These are phyloP conservation scores for Linderina pennispora DNA, from an alignment of 192 early-diverging fungal species.

Conservation along the genomic window DNA sequence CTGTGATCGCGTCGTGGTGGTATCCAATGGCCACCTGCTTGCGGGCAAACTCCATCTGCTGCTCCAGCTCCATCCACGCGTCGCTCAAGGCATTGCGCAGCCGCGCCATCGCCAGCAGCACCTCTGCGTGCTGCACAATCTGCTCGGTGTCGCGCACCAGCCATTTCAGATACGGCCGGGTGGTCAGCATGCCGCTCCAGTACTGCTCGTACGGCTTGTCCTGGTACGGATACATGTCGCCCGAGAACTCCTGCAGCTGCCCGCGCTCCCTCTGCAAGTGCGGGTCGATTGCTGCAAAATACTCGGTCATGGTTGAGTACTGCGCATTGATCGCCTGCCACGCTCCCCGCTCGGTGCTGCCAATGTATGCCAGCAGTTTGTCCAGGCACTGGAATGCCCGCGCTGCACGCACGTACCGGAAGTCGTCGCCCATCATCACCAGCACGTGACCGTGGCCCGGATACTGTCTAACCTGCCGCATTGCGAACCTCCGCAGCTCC, in stretches of 20 bases:
- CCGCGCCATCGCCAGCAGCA: slow-evolving; percentile 18
- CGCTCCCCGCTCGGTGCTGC: slow-evolving; percentile 1
- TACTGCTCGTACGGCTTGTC: slow-evolving; percentile 45
- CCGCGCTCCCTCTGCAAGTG: neutral
- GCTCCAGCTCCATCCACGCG: slow-evolving; percentile 12
- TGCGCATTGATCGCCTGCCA: slow-evolving; percentile 3
- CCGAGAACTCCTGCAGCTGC: slow-evolving; percentile 5
- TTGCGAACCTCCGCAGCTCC: slow-evolving; percentile 16
- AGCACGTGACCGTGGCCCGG: slow-evolving; percentile 37
- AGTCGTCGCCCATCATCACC: slow-evolving; percentile 46
- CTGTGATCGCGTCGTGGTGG: slow-evolving; percentile 44
- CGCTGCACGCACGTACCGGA: slow-evolving; percentile 17
- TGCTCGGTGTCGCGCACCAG: slow-evolving; percentile 34
- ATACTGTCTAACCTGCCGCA: slow-evolving; percentile 23
- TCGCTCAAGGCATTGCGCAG: neutral
- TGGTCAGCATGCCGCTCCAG: slow-evolving; percentile 35
- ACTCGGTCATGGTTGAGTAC: slow-evolving; percentile 36
- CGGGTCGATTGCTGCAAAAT: slow-evolving; percentile 12
- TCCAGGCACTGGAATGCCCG: slow-evolving; percentile 33
- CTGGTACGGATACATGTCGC: slow-evolving; percentile 43
- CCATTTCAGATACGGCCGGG: slow-evolving; percentile 35
- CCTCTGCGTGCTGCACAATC: slow-evolving; percentile 32
- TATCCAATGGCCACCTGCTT: slow-evolving; percentile 44
- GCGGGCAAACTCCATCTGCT: slow-evolving; percentile 22
- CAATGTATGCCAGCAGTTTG: slow-evolving; percentile 7